Evolutionary conservation across 495 filamentous ascomycete species (phyloP).

Genomic region (Aspergillus diversus): DNA sequence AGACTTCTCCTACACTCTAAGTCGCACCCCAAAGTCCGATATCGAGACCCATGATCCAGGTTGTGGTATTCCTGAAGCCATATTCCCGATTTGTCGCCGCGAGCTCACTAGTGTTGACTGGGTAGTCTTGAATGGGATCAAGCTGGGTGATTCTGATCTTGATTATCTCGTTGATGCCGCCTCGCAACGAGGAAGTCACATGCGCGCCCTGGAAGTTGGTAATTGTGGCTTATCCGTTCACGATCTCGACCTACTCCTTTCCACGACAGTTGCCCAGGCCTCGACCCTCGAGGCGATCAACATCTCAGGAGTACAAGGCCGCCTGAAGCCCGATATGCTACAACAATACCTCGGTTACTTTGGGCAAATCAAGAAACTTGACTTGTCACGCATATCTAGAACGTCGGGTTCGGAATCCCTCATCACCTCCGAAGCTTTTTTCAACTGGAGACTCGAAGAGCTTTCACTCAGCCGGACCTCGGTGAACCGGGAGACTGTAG

Average conservation of each 20-base stretch:
- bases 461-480: conserved; percentile 67
- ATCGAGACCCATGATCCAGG: conserved; percentile 63
- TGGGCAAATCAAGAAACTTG: conserved; percentile 69
- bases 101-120: conserved; percentile 78
- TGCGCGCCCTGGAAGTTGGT: conserved; percentile 82
- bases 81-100: conserved; percentile 74
- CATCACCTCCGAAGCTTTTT: conserved; percentile 65
- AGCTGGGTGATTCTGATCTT: conserved; percentile 79
- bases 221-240: conserved; percentile 70
- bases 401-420: conserved; percentile 66
- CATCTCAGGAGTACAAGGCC: conserved; percentile 75
- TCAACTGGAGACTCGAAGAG: conserved; percentile 77
- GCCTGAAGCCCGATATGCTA: conserved; percentile 65
- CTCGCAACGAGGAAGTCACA: conserved; percentile 63
- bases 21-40: conserved; percentile 52
- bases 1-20: conserved; percentile 65
- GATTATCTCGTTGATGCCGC: conserved; percentile 72
- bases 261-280: conserved; percentile 59
- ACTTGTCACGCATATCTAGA: conserved; percentile 68
- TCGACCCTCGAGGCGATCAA: conserved; percentile 76
- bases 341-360: conserved; percentile 67
- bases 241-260: conserved; percentile 48
- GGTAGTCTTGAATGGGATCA: conserved; percentile 80
- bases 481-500: conserved; percentile 58
- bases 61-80: conserved; percentile 77